Evolutionary conservation across 2,329 filamentous ascomycete genomes (phyloP).

Genomic region (Clonostachys chloroleuca): DNA sequence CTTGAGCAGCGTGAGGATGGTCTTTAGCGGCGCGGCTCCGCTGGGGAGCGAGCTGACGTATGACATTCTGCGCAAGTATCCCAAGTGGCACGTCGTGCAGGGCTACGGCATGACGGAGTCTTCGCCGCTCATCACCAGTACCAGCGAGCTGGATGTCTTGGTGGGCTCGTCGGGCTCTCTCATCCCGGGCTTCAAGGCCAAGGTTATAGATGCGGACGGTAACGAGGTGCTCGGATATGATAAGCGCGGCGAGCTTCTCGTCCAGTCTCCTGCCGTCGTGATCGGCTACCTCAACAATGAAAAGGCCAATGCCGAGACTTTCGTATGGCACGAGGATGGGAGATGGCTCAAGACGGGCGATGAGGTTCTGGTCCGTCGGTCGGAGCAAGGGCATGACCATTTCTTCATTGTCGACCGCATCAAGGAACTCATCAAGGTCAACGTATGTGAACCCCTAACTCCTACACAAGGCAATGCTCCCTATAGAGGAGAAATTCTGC

Average conservation of each 20-base stretch:
- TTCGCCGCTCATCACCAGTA: slow-evolving; percentile 62
- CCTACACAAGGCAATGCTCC: too few species aligned
- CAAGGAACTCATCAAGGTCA: slow-evolving; percentile 67
- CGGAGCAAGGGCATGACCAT: slow-evolving; percentile 65
- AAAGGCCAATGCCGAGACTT: slow-evolving; percentile 73
- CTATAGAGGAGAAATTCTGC: neutral
- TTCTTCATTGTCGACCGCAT: slow-evolving; percentile 74
- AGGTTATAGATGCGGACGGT: slow-evolving; percentile 62
- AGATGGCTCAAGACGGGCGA: slow-evolving; percentile 78
- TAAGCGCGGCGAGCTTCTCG: slow-evolving; percentile 72
- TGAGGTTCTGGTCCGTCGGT: slow-evolving; percentile 63
- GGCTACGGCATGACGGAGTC: slow-evolving; percentile 81
- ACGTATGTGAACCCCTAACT: slow-evolving; percentile 34
- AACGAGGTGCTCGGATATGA: slow-evolving; percentile 61
- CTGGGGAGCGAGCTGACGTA: slow-evolving; percentile 65
- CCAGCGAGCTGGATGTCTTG: slow-evolving; percentile 58
- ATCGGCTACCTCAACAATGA: slow-evolving; percentile 81
- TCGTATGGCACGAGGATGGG: slow-evolving; percentile 55
- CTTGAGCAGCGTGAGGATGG: slow-evolving; percentile 56
- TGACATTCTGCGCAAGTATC: slow-evolving; percentile 56
- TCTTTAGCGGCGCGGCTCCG: slow-evolving; percentile 74
- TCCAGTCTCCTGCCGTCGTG: slow-evolving; percentile 69
- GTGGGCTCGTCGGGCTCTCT: slow-evolving; percentile 70
- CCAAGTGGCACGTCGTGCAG: slow-evolving; percentile 62
- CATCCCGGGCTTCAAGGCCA: slow-evolving; percentile 58